Evolutionary conservation across 257 asterid genomes (phyloP), one percentile per base, ranked within the genome.

Genomic region (Solanum bulbocastanum): DNA sequence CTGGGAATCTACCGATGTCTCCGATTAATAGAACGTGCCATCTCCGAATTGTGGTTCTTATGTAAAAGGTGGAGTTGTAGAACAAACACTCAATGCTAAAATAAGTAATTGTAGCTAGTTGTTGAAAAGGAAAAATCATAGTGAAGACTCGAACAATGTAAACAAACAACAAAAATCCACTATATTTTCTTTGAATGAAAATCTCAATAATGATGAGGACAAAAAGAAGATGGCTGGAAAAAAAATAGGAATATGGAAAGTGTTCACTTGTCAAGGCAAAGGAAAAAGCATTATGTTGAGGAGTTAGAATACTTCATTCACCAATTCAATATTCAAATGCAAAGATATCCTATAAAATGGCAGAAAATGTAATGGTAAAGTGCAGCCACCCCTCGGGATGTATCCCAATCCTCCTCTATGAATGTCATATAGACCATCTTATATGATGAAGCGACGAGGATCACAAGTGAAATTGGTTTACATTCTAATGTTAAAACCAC

Each of bases 381-480:
- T 91, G 89, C 90, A 91, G 5, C 94, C 96, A 0, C 94, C 93
- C 85, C 69, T 94, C 8, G 94, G 93, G 60, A 92, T 94, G 92
- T 96, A 96, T 85, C 88, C 94, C 3, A 95, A 90, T 89, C 96
- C 94, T 89, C 96, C 93, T 88, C 99, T 96, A 1, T 96, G 99
- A 98, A 93, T 94, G 98, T 95, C 95, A 3, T 94, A 92, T 76
- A 88, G 90, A 56, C 97, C 95, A 4, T 96, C 96, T 62, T 95
- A 93, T 88, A 90, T 94, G 94, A 90, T 94, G 92, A 96, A 94
- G 88, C 91, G 97, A 23, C 96, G 92, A 86, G 98, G 98, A 20
- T 95, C 98, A 22, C 96, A 95, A 86, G 96, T 94, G 83, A 97
- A 97, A 6, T 86, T 94, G 3, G 58, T 49, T 44, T 13, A 2